Evolutionary conservation across 768 basidiomycete species (phyloP).

Genomic region (Pulveroboletus sp.): DNA sequence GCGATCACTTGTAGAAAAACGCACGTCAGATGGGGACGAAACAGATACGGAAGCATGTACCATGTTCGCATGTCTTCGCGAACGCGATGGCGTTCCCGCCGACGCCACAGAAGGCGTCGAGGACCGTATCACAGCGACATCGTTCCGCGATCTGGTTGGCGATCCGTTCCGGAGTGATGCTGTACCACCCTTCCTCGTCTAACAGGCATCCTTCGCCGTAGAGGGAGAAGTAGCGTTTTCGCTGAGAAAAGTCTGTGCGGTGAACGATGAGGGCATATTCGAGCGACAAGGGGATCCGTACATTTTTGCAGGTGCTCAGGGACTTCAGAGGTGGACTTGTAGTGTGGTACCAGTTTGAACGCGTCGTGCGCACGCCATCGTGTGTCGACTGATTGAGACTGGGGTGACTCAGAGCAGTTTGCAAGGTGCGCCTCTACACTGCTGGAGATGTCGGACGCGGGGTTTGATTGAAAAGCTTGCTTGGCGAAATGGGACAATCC

Average conservation of each 20-base stretch:
- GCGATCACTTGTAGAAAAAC: conserved; percentile 72
- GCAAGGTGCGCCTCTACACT: neutral
- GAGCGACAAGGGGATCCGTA: conserved; percentile 28
- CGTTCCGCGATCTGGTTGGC: conserved; percentile 91
- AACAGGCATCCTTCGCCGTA: conserved; percentile 81
- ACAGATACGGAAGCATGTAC: conserved; percentile 38
- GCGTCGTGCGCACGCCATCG: conserved; percentile 56
- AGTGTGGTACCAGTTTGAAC: conserved; percentile 69
- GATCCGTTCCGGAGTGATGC: conserved; percentile 91
- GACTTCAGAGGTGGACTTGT: conserved; percentile 59
- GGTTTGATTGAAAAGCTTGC: conserved; percentile 32
- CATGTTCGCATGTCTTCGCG: conserved; percentile 91
- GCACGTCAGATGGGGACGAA: neutral
- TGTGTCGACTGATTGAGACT: too few species aligned
- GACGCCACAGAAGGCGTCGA: conserved; percentile 97
- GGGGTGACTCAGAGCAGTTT: too few species aligned
- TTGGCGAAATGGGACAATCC: conserved; percentile 44
- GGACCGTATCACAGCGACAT: conserved; percentile 77
- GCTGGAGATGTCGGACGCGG: conserved; percentile 3
- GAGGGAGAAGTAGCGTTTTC: conserved; percentile 74
- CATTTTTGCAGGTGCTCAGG: conserved; percentile 82
- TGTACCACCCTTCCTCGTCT: conserved; percentile 98
- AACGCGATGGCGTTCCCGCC: conserved; percentile 98
- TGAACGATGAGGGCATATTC: neutral
- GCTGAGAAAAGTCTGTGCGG: conserved; percentile 78